Evolutionary conservation across 2,329 filamentous ascomycete genomes (phyloP), one percentile per base, ranked within the genome.

Genomic region (Trichophyton simii): DNA sequence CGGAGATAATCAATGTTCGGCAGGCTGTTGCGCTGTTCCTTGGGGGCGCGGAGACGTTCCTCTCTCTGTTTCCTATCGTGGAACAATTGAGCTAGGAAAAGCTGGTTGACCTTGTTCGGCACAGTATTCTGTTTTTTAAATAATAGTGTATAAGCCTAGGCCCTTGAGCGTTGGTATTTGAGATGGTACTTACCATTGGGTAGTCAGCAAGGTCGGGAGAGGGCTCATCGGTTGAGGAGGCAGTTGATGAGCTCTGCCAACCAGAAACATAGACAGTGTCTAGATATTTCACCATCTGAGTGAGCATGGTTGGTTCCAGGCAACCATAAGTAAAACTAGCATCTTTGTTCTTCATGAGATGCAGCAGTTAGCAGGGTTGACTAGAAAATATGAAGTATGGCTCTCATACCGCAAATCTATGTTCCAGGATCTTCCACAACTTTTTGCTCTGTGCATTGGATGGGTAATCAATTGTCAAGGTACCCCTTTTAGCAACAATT

Each of bases 1-100:
- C 94, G 87, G 57, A 99, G 85, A 78, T 94, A 99, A 78, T 99
- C 94, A 70, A 91, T 80, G 74, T 95, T 94, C 64, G 87, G 79
- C 58, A 94, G 78, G 65, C 85, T 86, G 67, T 78, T 76, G 61
- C 94, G 89, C 71, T 91, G 81, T 25, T 82, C 79, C 72, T 87
- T 87, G 31, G 91, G 84, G 6, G 82, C 86, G 66, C 84, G 87
- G 59, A 97, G 78, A 63, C 94, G 90, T 76, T 97, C 94, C 76
- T 97, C 91, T 66, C 94, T 87, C 78, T 99, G 94, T 79, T 99
- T 99, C 72, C 94, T 89, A 82, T 99, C 94, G 79, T 99, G 94
- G 87, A 99, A 99, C 62, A 97, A 86, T 78, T 99, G 94, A 13
- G 94, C 92, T 85, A 95, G 91, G 84, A 95, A 99, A 59, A 99